These are phyloP conservation scores for Sonneratia alba DNA, from an alignment of 345 rosid genomes.

Conservation along the genomic window DNA sequence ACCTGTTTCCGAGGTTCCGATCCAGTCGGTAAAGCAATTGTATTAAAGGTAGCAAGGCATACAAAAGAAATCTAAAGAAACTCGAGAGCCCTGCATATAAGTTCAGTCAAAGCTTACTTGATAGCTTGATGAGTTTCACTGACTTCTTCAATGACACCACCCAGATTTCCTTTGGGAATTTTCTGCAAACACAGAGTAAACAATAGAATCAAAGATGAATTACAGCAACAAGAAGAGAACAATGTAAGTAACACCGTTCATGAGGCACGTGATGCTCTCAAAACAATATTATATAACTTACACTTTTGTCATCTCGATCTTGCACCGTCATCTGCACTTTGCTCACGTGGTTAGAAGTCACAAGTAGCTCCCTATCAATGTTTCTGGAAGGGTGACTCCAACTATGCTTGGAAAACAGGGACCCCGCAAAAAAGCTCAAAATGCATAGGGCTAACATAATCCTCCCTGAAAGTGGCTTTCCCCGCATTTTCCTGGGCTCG, in stretches of 20 bases:
- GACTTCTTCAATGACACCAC: constrained; percentile 59
- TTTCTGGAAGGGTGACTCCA: constrained; percentile 23
- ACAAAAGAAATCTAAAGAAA: background rate
- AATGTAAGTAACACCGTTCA: background rate
- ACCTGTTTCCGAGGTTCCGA: constrained; percentile 21
- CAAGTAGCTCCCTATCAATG: constrained; percentile 14
- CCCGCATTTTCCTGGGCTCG: constrained; percentile 48
- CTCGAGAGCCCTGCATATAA: background rate
- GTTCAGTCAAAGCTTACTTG: constrained; percentile 21
- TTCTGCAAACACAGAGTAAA: constrained; percentile 23
- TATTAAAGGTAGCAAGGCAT: too few species aligned
- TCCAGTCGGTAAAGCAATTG: background rate
- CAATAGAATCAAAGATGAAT: background rate
- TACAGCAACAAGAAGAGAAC: background rate
- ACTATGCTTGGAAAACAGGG: constrained; percentile 39
- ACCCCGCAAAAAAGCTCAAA: constrained; percentile 68
- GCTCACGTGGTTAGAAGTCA: constrained; percentile 17
- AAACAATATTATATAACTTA: constrained; percentile 21
- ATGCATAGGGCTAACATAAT: constrained; percentile 47
- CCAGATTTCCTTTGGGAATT: constrained; percentile 43
- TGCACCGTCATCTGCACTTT: constrained; percentile 12
- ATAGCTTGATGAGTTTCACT: constrained; percentile 60
- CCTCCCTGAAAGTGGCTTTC: constrained; percentile 55
- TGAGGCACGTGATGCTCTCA: background rate
- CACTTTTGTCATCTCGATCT: constrained; percentile 67